Evolutionary conservation across 2,329 filamentous ascomycete genomes (phyloP), one percentile per base, ranked within the genome.

Genomic region (Fusarium caatingaense): DNA sequence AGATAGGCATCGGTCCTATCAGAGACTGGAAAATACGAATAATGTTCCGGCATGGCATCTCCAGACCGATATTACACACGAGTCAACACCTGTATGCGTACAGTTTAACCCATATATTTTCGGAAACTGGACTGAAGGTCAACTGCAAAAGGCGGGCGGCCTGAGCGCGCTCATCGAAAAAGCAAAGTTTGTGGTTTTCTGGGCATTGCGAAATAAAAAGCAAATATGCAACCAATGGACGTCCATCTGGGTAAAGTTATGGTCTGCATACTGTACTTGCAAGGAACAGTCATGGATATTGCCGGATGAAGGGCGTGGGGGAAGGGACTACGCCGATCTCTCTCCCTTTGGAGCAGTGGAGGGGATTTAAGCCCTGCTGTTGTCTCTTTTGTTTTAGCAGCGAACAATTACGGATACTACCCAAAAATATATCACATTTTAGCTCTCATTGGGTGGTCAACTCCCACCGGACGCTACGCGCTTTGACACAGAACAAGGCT

Each of bases 401-500:
- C 23, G 23, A 56, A 23, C 53, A 27, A n/a, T 27, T 20, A 28
- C 27, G 27, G 27, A 28, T 28, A 28, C 23, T 53, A 23, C 49
- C 49, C 23, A 25, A 42, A 41, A 18, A 27, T 42, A 53, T 21
- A 53, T 53, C 49, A 42, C 60, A 63, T 49, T 45, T 32, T 28
- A 48, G 34, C 34, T 56, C 41, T 56, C 23, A 63, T 45, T 46
- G 42, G 59, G n/a, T 27, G 21, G 16, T 32, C 11, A 63, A 66
- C 56, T 65, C 61, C 57, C 71, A 75, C 73, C 73, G 73, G 55
- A 75, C 69, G 66, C 73, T 73, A 74, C 65, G 34, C 60, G 64
- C 46, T 66, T 56, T 60, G 60, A 54, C 32, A 46, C 27, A 62
- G 28, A 25, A 53, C 55, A 58, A 64, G 56, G 60, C 64, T 66